Evolutionary conservation across 306 rosid genomes (phyloP), one percentile per base, ranked within the genome.

Genomic region (Carpinus fangiana): DNA sequence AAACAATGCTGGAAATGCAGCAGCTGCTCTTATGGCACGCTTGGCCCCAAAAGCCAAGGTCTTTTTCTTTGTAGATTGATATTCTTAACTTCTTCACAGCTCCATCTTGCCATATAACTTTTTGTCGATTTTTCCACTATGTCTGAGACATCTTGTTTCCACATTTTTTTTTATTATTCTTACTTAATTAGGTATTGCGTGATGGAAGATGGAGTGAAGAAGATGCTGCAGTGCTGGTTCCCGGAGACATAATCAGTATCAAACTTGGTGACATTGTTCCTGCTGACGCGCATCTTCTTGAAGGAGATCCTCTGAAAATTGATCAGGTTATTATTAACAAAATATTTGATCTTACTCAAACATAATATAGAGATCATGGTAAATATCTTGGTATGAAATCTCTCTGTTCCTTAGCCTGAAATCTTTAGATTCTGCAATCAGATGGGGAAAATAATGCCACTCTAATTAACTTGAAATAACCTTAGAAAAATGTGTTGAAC

Each of bases 1-100:
- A 80, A 91, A 91, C 73, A 91, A 91, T 55, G 93, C 97, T 76
- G 93, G 97, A 23, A 89, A 91, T 82, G 97, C 97, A 69, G 97
- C 97, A 12, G 88, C 93, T 2, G 90, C 97, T 65, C 90, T 87
- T 46, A 87, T 87, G 88, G 90, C 90, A 34, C 88, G 88, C 50
- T 79, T 87, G 75, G 90, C 90, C 23, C 93, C 93, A 23, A 88
- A 91, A 83, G 89, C 93, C 55, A 91, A 89, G 93, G 93, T 88
- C 34, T 2, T 55, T 72, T 60, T 45, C 76, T 77, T 77, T n/a
- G 23, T 26, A 76, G 16, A 73, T 38, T 61, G 45, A 65, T 14
- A 76, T 73, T 68, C 10, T 36, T 64, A 16, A 55, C 57, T 74
- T 57, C 46, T 76, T 53, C 41, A 13, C 34, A 17, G 43, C 55